These are phyloP conservation scores for Debaryomyces psychrophilus DNA, from an alignment of 1,139 yeast species.

Conservation along the genomic window DNA sequence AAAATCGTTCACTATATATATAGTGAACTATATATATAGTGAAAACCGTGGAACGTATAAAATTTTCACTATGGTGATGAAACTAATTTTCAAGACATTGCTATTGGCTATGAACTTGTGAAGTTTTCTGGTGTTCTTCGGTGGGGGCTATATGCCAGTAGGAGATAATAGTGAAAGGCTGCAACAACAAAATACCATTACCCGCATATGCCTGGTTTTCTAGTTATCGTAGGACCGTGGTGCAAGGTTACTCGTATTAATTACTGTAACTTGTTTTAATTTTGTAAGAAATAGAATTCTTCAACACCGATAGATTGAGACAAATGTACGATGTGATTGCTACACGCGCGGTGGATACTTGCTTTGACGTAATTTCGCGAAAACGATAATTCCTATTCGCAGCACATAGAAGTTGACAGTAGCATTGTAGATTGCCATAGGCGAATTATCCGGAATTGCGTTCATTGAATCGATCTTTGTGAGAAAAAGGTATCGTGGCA, in stretches of 20 bases:
- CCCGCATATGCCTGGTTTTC: too few species aligned
- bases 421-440: neutral
- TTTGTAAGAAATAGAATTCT: too few species aligned
- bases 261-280: too few species aligned
- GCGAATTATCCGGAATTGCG: neutral
- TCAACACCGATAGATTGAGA: too few species aligned
- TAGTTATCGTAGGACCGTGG: too few species aligned
- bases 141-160: slow-evolving; percentile 6
- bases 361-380: neutral
- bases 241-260: too few species aligned
- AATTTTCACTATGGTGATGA: neutral
- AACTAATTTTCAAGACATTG: neutral
- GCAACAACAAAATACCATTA: neutral
- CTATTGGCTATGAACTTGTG: slow-evolving; percentile 7
- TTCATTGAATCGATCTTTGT: neutral
- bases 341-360: neutral
- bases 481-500: too few species aligned
- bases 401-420: neutral
- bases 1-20: too few species aligned
- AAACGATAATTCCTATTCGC: neutral
- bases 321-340: neutral
- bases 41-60: too few species aligned
- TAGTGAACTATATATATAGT: too few species aligned
- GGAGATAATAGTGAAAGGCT: neutral
- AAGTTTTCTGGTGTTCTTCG: neutral